These are phyloP conservation scores for Phycomyces nitens DNA, from an alignment of 192 early-diverging fungal species.

Conservation along the genomic window DNA sequence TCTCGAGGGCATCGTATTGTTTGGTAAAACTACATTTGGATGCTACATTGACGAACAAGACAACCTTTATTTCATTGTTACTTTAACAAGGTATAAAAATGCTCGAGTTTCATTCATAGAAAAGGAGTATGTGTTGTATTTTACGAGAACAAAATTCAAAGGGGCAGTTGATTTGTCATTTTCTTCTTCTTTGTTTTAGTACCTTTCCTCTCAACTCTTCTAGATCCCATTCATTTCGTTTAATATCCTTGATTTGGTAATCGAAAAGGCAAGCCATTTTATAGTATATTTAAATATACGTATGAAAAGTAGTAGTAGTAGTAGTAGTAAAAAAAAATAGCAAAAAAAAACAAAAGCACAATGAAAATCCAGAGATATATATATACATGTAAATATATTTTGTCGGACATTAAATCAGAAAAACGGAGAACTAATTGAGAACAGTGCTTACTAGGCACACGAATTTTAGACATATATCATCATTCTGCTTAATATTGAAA, in stretches of 20 bases:
- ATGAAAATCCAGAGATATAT: no score
- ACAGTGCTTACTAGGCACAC: no score
- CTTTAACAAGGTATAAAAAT: neutral
- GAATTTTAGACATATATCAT: no score
- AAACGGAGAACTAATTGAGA: no score
- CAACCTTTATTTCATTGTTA: slow-evolving; percentile 15
- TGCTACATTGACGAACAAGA: slow-evolving; percentile 85
- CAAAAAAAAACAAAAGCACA: neutral
- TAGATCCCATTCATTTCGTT: slow-evolving; percentile 25
- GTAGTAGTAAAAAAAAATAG: neutral
- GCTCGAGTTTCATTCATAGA: no score
- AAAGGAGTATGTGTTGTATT: no score
- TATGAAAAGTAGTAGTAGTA: neutral
- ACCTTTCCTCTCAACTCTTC: slow-evolving; percentile 27
- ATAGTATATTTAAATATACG: neutral
- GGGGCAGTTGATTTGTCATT: no score
- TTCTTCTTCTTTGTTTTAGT: neutral
- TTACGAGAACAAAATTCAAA: no score
- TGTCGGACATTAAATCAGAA: no score
- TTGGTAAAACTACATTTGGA: slow-evolving; percentile 86
- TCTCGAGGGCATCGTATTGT: slow-evolving; percentile 72
- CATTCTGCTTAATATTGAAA: no score
- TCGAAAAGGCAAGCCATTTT: neutral
- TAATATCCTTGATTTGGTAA: slow-evolving; percentile 23
- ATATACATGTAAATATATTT: no score